Conservation (phyloP, 768 basidiomycete species). For the Coprinopsis sp. region DNA sequence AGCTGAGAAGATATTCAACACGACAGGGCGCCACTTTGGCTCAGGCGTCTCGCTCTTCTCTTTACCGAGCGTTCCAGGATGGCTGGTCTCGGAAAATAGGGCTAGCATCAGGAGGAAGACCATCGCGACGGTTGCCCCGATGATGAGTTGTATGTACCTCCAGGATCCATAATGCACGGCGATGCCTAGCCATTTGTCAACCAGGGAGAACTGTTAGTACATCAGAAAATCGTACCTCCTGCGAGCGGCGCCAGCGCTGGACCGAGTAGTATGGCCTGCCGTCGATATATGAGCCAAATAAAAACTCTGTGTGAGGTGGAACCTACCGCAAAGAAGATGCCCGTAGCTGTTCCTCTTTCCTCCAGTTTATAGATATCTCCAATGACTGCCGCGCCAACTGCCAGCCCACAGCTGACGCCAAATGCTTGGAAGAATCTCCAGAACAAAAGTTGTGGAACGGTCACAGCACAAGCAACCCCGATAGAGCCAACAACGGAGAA, state of each 20-base stretch:
- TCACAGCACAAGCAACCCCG: slow-evolving; percentile 47
- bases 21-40: slow-evolving; percentile 24
- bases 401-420: slow-evolving; percentile 53
- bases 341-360: slow-evolving; percentile 56
- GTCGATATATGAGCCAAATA: neutral
- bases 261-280: slow-evolving; percentile 50
- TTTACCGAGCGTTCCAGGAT: slow-evolving; percentile 52
- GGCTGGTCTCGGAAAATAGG: slow-evolving; percentile 62
- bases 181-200: slow-evolving; percentile 3
- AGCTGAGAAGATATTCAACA: slow-evolving; percentile 52
- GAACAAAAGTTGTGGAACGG: slow-evolving; percentile 44
- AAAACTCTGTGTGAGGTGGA: neutral
- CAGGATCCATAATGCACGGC: slow-evolving; percentile 43
- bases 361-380: slow-evolving; percentile 65
- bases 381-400: slow-evolving; percentile 55
- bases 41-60: slow-evolving; percentile 32
- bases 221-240: slow-evolving; percentile 37
- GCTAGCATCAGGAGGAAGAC: slow-evolving; percentile 36
- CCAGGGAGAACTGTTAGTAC: neutral
- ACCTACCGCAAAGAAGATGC: slow-evolving; percentile 50
- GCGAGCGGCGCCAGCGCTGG: slow-evolving; percentile 55
- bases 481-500: slow-evolving; percentile 55
- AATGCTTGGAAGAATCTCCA: slow-evolving; percentile 66
- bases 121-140: slow-evolving; percentile 39
- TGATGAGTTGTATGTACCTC: slow-evolving; percentile 49